Evolutionary conservation across 805 yeast species (phyloP).

Genomic region (Jamesozyma piceae): DNA sequence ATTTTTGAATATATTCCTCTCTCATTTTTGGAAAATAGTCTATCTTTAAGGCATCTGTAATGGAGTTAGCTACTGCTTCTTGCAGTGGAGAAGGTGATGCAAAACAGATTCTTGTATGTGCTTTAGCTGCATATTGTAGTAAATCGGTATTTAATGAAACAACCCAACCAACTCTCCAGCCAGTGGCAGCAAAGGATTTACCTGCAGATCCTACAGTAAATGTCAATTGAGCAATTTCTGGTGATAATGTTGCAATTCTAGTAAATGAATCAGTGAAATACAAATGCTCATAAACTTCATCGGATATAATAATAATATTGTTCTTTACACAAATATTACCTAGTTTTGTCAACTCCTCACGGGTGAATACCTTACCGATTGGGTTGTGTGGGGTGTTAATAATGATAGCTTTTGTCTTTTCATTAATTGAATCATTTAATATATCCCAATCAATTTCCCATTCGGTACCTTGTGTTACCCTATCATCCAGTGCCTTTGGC

Average conservation of each 20-base stretch:
- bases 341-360: conserved; percentile 60
- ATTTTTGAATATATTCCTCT: conserved; percentile 59
- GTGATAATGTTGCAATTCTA: conserved; percentile 73
- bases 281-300: conserved; percentile 91
- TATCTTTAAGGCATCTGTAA: conserved; percentile 49
- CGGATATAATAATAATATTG: conserved; percentile 75
- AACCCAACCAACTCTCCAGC: conserved; percentile 97
- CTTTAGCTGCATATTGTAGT: conserved; percentile 71
- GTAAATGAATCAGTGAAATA: conserved; percentile 62
- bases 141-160: conserved; percentile 71
- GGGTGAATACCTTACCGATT: conserved; percentile 79
- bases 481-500: conserved; percentile 56
- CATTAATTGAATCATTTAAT: conserved; percentile 59
- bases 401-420: conserved; percentile 76
- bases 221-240: conserved; percentile 70
- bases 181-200: conserved; percentile 96
- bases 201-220: conserved; percentile 96
- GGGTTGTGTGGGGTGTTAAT: conserved; percentile 96
- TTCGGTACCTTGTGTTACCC: conserved; percentile 68
- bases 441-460: conserved; percentile 81
- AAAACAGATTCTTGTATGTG: conserved; percentile 92
- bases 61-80: conserved; percentile 79
- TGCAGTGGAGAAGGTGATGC: conserved; percentile 86
- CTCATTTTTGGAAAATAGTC: conserved; percentile 66
- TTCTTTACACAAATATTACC: conserved; percentile 80